Evolutionary conservation across 2,329 filamentous ascomycete species (phyloP), one percentile per base, ranked within the genome.

Genomic region (Aureobasidium pullulans): DNA sequence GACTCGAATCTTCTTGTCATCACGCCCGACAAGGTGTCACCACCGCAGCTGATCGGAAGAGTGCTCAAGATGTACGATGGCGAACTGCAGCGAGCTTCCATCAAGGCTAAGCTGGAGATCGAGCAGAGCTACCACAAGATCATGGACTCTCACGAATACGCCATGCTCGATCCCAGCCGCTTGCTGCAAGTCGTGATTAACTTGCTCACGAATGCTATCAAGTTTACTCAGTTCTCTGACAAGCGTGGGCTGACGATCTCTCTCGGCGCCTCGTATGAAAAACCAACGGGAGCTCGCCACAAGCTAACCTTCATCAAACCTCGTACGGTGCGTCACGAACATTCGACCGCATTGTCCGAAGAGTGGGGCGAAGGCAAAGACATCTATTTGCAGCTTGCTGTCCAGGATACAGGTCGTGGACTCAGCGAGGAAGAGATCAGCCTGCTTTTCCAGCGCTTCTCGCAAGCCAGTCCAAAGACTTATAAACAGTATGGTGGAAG

Each of bases 401-500:
- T 75, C 15, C 64, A 62, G 6, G 72, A 75, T 59, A 73, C 70
- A 5, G 72, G 72, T 6, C 66, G 70, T 10, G 72, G 72, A 1
- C 64, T 75, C 3, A 66, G 64, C 0, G 65, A 68, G 10, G 67
- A 70, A 1, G 71, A 74, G 49, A 69, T 65, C n/a, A 61, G 65
- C 0, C 63, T 79, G 37, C 75, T 89, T 0, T 89, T 89, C 68
- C 80, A 86, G 63, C 80, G 84, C 34, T 89, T 89, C 67, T 81
- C 84, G 11, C 86, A 89, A 70, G 84, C 84, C 0, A 86, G 80
- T 16, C 81, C 84, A 2, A 81, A 79, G 60, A 87, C 84, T 0
- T 84, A 87, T 62, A 80, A 85, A 39, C 81, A 86, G 61, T 87
- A 88, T 63, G 86, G 86, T 28, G 86, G 86, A 0, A 85, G 82